These are phyloP conservation scores for Penicillium waksmanii DNA, from an alignment of 495 filamentous ascomycete species.

Conservation along the genomic window DNA sequence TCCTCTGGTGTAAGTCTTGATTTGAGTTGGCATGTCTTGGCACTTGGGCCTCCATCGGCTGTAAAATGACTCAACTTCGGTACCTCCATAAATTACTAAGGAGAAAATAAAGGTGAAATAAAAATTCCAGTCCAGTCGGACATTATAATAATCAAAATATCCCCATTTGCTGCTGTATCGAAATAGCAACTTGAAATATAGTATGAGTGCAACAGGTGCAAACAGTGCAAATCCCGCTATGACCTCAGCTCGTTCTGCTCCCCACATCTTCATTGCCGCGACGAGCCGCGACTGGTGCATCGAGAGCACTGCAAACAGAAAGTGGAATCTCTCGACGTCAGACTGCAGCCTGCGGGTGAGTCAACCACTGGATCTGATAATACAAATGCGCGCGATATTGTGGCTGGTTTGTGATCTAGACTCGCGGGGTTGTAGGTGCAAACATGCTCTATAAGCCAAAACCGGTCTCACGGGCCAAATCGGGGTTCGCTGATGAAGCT, in stretches of 20 bases:
- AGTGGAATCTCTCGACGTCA: constrained; percentile 24
- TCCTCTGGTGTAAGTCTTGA: too few species aligned
- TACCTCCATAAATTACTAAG: too few species aligned
- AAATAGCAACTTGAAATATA: constrained; percentile 8
- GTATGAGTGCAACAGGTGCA: not conserved
- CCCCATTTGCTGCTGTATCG: too few species aligned
- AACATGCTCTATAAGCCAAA: constrained; percentile 27
- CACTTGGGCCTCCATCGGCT: too few species aligned
- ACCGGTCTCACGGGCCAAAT: constrained; percentile 19
- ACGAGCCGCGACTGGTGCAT: constrained; percentile 8
- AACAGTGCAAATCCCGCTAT: constrained; percentile 19
- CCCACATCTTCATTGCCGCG: constrained; percentile 6
- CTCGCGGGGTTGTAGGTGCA: constrained; percentile 33
- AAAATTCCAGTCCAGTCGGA: not conserved
- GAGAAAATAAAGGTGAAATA: too few species aligned
- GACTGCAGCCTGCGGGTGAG: constrained; percentile 18
- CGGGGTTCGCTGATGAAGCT: constrained; percentile 8
- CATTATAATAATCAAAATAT: not conserved
- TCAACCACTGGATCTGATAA: constrained; percentile 23
- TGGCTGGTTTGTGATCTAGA: constrained; percentile 26
- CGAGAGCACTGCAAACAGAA: constrained; percentile 21
- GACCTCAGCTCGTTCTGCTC: constrained; percentile 14
- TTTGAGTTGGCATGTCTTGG: too few species aligned
- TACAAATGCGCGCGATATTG: constrained; percentile 8
- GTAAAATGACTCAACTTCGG: too few species aligned